phyloP scores from a whole-genome alignment of 495 filamentous ascomycete species.

The Penicillium roqueforti region DNA sequence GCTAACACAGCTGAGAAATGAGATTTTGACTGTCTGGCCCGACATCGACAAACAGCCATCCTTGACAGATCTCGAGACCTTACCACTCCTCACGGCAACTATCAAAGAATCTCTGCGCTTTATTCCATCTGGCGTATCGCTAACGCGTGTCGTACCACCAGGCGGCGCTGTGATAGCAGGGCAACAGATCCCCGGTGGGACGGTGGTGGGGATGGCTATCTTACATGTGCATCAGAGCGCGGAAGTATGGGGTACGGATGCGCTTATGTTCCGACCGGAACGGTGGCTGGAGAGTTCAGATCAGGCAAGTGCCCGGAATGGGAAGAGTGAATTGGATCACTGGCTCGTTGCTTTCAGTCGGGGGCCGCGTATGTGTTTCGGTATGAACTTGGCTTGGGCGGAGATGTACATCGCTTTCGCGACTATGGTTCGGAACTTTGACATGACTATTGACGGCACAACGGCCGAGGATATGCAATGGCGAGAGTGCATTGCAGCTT shows the following conservation, averaged over 20 bases:
- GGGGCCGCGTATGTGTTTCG: conserved; percentile 21
- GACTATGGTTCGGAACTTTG: conserved; percentile 3
- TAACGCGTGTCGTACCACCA: conserved; percentile 47
- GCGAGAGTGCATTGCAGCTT: conserved; percentile 6
- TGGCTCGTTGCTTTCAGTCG: conserved; percentile 27
- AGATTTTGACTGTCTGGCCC: conserved; percentile 1
- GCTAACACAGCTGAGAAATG: background rate
- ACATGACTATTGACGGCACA: conserved; percentile 5
- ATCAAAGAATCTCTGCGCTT: conserved; percentile 66
- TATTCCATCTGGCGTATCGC: conserved; percentile 56
- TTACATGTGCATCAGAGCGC: conserved; percentile 59
- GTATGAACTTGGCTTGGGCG: conserved; percentile 9
- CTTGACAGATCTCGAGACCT: conserved; percentile 5
- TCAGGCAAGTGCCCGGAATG: background rate
- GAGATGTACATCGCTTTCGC: conserved; percentile 13
- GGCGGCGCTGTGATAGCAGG: conserved; percentile 41
- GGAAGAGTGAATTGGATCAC: conserved; percentile 6
- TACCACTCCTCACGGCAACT: conserved; percentile 61
- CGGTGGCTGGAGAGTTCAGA: conserved; percentile 44
- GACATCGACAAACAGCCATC: background rate
- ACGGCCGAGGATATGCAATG: conserved; percentile 4
- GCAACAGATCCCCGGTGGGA: conserved; percentile 53
- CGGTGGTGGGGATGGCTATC: conserved; percentile 57
- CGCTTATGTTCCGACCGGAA: conserved; percentile 55
- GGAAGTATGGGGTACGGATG: conserved; percentile 57